phyloP scores from a whole-genome alignment of 257 asterid genomes.

The Henckelia pumila region DNA sequence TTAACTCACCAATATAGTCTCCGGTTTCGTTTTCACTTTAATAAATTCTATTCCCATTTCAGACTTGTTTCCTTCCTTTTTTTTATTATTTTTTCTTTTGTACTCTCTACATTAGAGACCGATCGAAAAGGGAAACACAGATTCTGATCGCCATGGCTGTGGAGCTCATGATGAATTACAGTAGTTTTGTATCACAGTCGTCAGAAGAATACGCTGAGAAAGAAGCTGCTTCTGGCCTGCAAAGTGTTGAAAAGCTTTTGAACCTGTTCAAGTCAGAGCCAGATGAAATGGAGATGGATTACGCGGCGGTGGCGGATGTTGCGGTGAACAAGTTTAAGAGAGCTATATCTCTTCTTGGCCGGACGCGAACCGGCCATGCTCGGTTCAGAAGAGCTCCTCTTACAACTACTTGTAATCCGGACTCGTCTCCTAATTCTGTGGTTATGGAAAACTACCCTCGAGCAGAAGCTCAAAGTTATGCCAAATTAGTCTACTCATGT shows the following conservation, averaged over 20 bases:
- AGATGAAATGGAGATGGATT: slow-evolving; percentile 34
- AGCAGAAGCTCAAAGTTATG: slow-evolving; percentile 11
- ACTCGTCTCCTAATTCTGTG: slow-evolving; percentile 31
- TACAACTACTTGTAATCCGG: neutral
- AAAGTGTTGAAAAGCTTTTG: slow-evolving; percentile 68
- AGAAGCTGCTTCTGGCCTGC: slow-evolving; percentile 71
- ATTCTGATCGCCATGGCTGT: slow-evolving; percentile 55
- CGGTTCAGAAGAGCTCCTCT: slow-evolving; percentile 79
- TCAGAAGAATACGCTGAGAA: slow-evolving; percentile 47
- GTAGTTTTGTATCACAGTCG: slow-evolving; percentile 31
- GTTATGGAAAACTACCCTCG: slow-evolving; percentile 20
- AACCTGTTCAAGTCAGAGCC: slow-evolving; percentile 41
- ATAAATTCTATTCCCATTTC: slow-evolving; percentile 3
- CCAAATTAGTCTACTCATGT: slow-evolving; percentile 56
- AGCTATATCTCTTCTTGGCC: slow-evolving; percentile 60
- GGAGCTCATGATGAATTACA: slow-evolving; percentile 65
- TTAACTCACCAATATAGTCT: slow-evolving; percentile 28
- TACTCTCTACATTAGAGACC: neutral
- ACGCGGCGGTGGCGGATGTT: slow-evolving; percentile 54
- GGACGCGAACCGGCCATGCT: slow-evolving; percentile 84
- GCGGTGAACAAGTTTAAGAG: slow-evolving; percentile 62
- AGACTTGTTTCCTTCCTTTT: slow-evolving; percentile 4
- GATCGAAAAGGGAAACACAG: neutral
- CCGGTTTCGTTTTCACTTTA: slow-evolving; percentile 20
- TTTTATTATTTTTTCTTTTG: neutral